A percentile compares a stretch with the other conserved stretches of the same genome.
Conservation (phyloP, 371 early-diverging fungal species). For the Mortierella sp. region DNA sequence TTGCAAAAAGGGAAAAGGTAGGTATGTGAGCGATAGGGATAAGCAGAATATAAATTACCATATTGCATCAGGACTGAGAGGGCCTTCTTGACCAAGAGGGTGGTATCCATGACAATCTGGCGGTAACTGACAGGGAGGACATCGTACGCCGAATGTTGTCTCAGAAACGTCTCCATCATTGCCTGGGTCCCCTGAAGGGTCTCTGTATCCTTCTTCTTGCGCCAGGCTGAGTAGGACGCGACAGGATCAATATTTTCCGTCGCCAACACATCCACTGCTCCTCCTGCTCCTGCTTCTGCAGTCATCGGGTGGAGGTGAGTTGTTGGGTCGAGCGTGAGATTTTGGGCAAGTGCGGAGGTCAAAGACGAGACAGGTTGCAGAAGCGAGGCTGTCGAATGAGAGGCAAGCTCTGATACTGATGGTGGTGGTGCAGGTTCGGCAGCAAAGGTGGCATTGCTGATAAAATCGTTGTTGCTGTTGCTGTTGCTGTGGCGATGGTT, state of each 20-base stretch:
- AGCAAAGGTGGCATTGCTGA: neutral
- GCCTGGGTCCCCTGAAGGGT: slow-evolving; percentile 56
- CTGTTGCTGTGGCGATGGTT: too few relatives aligned
- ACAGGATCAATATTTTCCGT: slow-evolving; percentile 51
- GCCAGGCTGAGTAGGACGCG: slow-evolving; percentile 54
- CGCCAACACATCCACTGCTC: slow-evolving; percentile 6
- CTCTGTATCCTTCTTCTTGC: slow-evolving; percentile 51
- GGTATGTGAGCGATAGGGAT: neutral
- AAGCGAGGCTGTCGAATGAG: slow-evolving; percentile 3
- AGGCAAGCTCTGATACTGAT: neutral
- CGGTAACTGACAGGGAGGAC: slow-evolving; percentile 92
- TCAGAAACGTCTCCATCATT: slow-evolving; percentile 75
- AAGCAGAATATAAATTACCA: slow-evolving; percentile 19
- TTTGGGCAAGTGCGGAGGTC: slow-evolving; percentile 21
- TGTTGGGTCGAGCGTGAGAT: slow-evolving; percentile 4
- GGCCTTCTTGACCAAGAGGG: slow-evolving; percentile 92
- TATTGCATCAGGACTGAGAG: slow-evolving; percentile 93
- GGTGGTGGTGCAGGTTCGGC: neutral
- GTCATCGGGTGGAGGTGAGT: neutral
- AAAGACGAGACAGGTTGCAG: slow-evolving; percentile 26
- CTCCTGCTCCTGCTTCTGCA: neutral
- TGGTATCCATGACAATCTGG: slow-evolving; percentile 92
- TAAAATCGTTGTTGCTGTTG: neutral
- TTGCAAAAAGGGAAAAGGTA: neutral
- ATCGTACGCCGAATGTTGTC: slow-evolving; percentile 89